Conservation (phyloP, 75 land plant genomes). For the Pseudotsuga menziesii region DNA sequence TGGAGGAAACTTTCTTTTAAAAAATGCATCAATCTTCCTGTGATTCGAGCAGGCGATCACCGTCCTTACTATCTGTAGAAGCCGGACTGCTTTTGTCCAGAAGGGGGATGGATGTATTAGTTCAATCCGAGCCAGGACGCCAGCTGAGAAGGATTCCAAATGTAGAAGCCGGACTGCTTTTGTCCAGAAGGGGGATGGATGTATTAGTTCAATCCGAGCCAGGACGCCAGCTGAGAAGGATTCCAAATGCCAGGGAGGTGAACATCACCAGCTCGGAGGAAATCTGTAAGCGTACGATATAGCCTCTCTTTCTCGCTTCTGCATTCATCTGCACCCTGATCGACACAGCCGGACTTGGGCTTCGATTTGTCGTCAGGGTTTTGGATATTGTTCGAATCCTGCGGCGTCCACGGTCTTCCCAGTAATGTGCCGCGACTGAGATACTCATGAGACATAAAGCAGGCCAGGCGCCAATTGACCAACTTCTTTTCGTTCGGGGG, state of each 20-base stretch:
- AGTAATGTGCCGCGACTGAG: background rate
- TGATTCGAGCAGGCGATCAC: no score
- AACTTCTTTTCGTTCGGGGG: background rate
- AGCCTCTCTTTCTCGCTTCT: background rate
- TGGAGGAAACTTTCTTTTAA: no score
- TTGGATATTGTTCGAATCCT: background rate
- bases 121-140: background rate
- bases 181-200: no score
- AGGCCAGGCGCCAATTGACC: slow-evolving; percentile 3
- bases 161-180: no score
- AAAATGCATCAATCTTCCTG: no score
- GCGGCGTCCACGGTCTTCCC: background rate
- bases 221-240: background rate
- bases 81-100: no score
- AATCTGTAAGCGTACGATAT: background rate
- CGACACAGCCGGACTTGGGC: background rate
- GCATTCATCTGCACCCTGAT: background rate
- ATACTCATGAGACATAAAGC: background rate
- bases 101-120: background rate
- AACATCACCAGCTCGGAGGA: background rate
- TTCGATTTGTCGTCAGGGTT: background rate
- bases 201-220: background rate
- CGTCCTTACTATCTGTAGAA: no score
- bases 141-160: background rate
- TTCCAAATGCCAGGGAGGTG: background rate